Evolutionary conservation across 768 basidiomycete genomes (phyloP).

Genomic region (Calocybe gangraenosa): DNA sequence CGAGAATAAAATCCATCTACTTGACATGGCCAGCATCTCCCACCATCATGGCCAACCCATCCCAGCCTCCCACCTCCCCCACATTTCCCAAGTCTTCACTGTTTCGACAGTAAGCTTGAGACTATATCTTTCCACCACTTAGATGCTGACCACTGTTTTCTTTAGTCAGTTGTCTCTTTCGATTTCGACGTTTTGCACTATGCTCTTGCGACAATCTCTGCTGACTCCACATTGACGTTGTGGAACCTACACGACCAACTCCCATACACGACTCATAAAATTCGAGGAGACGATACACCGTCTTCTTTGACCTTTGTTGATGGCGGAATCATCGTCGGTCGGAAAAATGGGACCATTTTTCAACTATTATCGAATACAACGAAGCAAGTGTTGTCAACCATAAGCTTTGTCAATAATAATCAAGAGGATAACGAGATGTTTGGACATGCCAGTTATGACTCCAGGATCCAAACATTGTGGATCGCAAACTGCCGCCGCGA

Average conservation of each 20-base stretch:
- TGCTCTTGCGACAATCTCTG: conserved; percentile 77
- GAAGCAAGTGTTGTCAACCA: conserved; percentile 68
- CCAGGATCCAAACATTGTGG: conserved; percentile 83
- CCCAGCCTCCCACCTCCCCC: conserved; percentile 63
- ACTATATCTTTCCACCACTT: background rate
- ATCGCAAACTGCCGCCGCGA: conserved; percentile 82
- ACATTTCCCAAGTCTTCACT: conserved; percentile 63
- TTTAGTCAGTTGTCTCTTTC: conserved; percentile 74
- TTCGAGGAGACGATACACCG: conserved; percentile 76
- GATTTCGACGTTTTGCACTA: conserved; percentile 79
- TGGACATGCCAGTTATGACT: conserved; percentile 82
- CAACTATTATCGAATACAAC: conserved; percentile 76
- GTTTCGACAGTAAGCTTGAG: conserved; percentile 61
- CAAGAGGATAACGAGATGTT: conserved; percentile 84
- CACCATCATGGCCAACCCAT: conserved; percentile 60
- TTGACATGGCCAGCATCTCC: conserved; percentile 63
- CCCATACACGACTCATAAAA: conserved; percentile 71
- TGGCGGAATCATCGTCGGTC: conserved; percentile 78
- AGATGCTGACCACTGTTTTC: no score
- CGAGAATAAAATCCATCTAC: conserved; percentile 67
- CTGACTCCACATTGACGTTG: conserved; percentile 74
- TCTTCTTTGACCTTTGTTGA: conserved; percentile 86
- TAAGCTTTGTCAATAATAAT: conserved; percentile 69
- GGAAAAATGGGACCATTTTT: conserved; percentile 81
- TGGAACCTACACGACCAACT: conserved; percentile 80